Percentiles rank a stretch among this genome's conserved stretches.
Evolutionary conservation across 495 filamentous ascomycete species (phyloP).

Genomic region (Podospora anserina): DNA sequence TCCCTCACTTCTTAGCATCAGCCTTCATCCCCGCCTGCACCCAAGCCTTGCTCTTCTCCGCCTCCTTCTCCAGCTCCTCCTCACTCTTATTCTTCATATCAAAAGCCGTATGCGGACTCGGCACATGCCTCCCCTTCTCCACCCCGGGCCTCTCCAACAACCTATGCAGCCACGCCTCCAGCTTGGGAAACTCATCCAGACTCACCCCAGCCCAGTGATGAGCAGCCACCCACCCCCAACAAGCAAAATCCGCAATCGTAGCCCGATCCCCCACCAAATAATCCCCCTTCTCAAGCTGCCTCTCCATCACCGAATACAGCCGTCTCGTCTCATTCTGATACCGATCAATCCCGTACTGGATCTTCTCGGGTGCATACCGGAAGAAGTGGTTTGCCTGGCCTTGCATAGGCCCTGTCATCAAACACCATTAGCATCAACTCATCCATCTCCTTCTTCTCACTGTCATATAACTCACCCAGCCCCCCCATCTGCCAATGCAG

Average conservation of each 20-base stretch:
- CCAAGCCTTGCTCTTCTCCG: slow-evolving; percentile 53
- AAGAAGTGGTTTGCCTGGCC: slow-evolving; percentile 86
- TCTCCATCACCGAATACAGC: slow-evolving; percentile 75
- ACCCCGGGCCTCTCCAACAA: slow-evolving; percentile 64
- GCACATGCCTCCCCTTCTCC: slow-evolving; percentile 78
- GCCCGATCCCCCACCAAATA: slow-evolving; percentile 77
- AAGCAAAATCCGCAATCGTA: slow-evolving; percentile 81
- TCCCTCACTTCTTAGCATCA: slow-evolving; percentile 58
- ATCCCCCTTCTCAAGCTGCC: slow-evolving; percentile 63
- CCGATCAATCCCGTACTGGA: slow-evolving; percentile 79
- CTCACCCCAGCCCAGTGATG: slow-evolving; percentile 67
- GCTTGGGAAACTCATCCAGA: slow-evolving; percentile 69
- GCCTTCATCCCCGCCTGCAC: slow-evolving; percentile 61
- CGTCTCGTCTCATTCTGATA: slow-evolving; percentile 80
- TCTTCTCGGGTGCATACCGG: slow-evolving; percentile 81
- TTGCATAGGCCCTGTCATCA: slow-evolving; percentile 65
- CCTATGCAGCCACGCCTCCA: slow-evolving; percentile 63
- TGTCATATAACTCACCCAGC: slow-evolving; percentile 47
- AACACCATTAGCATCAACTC: too few relatives aligned
- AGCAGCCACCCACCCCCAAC: slow-evolving; percentile 69
- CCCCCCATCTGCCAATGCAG: slow-evolving; percentile 61
- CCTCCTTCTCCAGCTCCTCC: slow-evolving; percentile 51
- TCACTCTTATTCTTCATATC: slow-evolving; percentile 40
- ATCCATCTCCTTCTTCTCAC: too few relatives aligned
- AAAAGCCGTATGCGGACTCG: slow-evolving; percentile 61